phyloP scores from a whole-genome alignment of 345 rosid genomes.

The Populus alba region DNA sequence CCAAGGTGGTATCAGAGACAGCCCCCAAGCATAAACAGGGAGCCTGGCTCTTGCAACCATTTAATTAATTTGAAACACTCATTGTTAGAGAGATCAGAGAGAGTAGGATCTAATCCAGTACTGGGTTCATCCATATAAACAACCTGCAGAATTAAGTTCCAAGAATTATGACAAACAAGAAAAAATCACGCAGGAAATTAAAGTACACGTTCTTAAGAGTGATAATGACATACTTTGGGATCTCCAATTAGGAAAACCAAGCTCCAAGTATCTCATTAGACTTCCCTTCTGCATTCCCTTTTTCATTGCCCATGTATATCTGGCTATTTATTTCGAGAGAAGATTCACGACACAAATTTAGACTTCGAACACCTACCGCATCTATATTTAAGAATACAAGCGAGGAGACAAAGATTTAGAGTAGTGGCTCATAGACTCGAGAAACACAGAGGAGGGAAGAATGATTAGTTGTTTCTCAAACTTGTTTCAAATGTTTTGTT shows the following conservation, averaged over 20 bases:
- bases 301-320: constrained; percentile 60
- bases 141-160: constrained; percentile 43
- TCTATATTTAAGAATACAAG: constrained; percentile 32
- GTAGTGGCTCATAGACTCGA: not conserved
- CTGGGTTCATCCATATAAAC: constrained; percentile 96
- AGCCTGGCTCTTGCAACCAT: constrained; percentile 61
- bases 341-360: constrained; percentile 61
- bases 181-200: not conserved
- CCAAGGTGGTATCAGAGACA: constrained; percentile 80
- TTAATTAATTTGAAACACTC: too few relatives aligned
- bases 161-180: not conserved
- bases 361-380: constrained; percentile 56
- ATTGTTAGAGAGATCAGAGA: not conserved
- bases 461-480: not conserved
- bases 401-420: constrained; percentile 5
- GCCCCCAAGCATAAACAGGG: constrained; percentile 84
- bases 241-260: constrained; percentile 63
- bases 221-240: constrained; percentile 55
- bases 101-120: constrained; percentile 90
- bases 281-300: constrained; percentile 57
- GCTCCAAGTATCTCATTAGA: constrained; percentile 78
- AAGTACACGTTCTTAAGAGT: not conserved
- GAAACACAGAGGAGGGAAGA: not conserved
- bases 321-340: constrained; percentile 61
- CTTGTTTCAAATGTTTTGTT: not conserved